Evolutionary conservation across 169 alveolate species (phyloP).

Genomic region (Eimeria sp.): DNA sequence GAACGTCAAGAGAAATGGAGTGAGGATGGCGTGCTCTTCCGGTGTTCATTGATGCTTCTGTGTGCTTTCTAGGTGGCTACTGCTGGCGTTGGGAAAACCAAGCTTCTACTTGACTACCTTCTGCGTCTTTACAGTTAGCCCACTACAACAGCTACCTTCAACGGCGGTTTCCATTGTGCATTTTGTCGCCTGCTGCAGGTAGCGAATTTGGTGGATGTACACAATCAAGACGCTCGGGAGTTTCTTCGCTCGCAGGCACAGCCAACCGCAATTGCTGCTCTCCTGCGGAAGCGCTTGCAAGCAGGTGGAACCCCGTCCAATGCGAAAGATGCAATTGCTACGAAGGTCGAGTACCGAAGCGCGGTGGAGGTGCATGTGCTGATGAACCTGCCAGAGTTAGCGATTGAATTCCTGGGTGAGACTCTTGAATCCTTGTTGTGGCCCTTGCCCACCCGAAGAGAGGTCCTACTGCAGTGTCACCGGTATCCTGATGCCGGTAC

Average conservation of each 20-base stretch:
- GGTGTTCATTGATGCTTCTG: not conserved
- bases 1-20: constrained; percentile 90
- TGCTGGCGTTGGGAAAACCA: not conserved
- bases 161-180: not conserved
- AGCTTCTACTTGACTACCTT: not conserved
- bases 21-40: constrained; percentile 68
- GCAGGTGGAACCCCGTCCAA: not conserved
- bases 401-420: constrained; percentile 93
- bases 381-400: constrained; percentile 95
- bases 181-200: constrained; percentile 18
- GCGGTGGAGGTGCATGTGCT: constrained; percentile 90
- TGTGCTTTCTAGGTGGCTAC: not conserved
- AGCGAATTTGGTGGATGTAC: constrained; percentile 38
- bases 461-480: not conserved
- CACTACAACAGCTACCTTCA: not conserved
- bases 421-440: not conserved
- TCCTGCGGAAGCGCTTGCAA: constrained; percentile 36
- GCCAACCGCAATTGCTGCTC: constrained; percentile 70
- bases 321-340: not conserved
- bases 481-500: not conserved
- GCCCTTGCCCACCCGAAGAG: not conserved
- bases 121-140: not conserved
- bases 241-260: constrained; percentile 35
- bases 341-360: constrained; percentile 33
- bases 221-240: constrained; percentile 74